Evolutionary conservation across 129 eudicot species (phyloP).

Genomic region (Centrapalus pauciflorus): DNA sequence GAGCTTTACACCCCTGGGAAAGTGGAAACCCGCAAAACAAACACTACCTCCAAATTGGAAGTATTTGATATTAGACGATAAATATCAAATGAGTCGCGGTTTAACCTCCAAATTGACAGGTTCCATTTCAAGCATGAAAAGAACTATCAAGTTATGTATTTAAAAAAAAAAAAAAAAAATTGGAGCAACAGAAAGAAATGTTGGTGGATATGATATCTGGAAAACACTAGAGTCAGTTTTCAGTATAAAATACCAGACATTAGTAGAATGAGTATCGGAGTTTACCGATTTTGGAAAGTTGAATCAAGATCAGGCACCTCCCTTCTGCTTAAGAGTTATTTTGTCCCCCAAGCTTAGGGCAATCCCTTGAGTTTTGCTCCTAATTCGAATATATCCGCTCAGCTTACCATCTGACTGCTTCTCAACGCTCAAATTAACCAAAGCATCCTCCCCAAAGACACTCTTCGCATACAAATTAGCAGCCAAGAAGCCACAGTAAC

Average conservation of each 20-base stretch:
- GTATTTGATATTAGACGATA: too few species aligned
- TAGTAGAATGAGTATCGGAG: slow-evolving; percentile 1
- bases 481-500: slow-evolving; percentile 83
- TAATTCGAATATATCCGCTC: slow-evolving; percentile 78
- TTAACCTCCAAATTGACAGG: too few species aligned
- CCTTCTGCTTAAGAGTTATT: slow-evolving; percentile 89
- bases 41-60: too few species aligned
- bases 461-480: slow-evolving; percentile 90
- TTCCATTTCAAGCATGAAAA: neutral
- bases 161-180: neutral
- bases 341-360: slow-evolving; percentile 90
- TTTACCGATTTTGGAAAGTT: slow-evolving; percentile 14
- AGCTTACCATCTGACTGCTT: slow-evolving; percentile 77
- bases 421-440: slow-evolving; percentile 74
- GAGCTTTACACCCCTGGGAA: too few species aligned
- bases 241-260: neutral
- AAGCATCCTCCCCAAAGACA: slow-evolving; percentile 91
- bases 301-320: slow-evolving; percentile 49
- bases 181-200: neutral
- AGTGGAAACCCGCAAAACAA: too few species aligned
- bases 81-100: too few species aligned
- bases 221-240: too few species aligned
- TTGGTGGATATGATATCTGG: neutral
- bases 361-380: slow-evolving; percentile 93
- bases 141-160: neutral